Conservation (phyloP, 192 early-diverging fungal genomes). For the Backusella psychrophila region DNA sequence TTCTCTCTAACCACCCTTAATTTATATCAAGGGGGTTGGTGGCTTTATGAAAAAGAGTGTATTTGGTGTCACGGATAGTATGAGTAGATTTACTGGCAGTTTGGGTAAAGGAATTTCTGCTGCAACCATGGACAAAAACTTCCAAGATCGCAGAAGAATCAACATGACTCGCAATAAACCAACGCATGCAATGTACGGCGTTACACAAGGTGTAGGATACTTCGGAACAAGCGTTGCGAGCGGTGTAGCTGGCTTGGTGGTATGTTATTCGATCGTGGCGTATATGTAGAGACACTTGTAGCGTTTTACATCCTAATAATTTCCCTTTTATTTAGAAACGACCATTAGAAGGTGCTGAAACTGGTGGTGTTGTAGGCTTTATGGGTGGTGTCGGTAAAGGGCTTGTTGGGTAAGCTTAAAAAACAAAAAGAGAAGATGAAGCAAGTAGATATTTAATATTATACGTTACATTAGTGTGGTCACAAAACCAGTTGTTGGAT, state of each 20-base stretch:
- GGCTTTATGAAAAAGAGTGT: conserved; percentile 81
- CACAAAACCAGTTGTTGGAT: conserved; percentile 84
- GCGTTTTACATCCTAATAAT: too few species aligned
- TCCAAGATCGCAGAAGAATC: conserved; percentile 72
- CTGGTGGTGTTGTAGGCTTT: conserved; percentile 79
- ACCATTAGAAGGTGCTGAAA: conserved; percentile 76
- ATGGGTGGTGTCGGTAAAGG: conserved; percentile 84
- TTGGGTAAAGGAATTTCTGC: conserved; percentile 85
- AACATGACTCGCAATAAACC: conserved; percentile 74
- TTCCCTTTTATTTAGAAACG: conserved; percentile 38
- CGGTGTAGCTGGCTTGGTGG: conserved; percentile 77
- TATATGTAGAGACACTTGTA: not conserved
- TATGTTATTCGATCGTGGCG: conserved; percentile 5
- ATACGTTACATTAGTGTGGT: conserved; percentile 48
- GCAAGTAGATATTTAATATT: not conserved
- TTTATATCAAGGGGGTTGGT: conserved; percentile 47
- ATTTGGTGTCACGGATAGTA: conserved; percentile 83
- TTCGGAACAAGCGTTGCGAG: conserved; percentile 72
- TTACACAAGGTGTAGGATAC: conserved; percentile 76
- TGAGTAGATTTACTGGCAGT: conserved; percentile 83
- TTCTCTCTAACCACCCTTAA: not conserved
- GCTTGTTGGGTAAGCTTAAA: conserved; percentile 52
- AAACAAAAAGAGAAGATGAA: not conserved
- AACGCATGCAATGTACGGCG: conserved; percentile 78
- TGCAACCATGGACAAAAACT: conserved; percentile 81